Base-by-base conservation (phyloP, 202 grass and related monocot species). In the Alloteropsis angusta region DNA sequence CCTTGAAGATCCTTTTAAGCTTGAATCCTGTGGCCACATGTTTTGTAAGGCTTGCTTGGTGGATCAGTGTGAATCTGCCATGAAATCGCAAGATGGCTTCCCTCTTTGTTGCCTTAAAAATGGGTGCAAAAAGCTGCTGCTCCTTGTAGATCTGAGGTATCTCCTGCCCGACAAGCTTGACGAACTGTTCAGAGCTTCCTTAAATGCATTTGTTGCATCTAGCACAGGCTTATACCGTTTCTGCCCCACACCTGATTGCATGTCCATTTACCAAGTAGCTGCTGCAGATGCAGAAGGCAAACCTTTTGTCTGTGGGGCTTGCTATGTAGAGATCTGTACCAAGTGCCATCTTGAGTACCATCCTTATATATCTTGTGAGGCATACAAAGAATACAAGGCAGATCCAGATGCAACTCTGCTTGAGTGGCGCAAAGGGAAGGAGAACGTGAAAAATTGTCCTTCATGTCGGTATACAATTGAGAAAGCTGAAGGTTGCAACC, bases 331-430 rank as follows among this genome's bases (percentile, higher is more conserved):
- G 85, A 93, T 85, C 42, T 95, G 96, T 80, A 95, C 85, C 30
- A 98, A 87, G 76, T 98, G 96, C 82, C 73, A 95, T 88, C 66
- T 95, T 0, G 89, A 98, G 75, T 87, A 91, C 55, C 92, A 98
- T 68, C 88, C 96, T 34, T 87, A 82, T 34, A 83, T 93, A 60
- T 93, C 92, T n/a, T 99, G 92, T 7, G 86, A 99, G 43, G 73
- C 35, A 59, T 95, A 99, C 81, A 87, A 85, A 72, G 90, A 91
- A 60, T 98, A 89, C 84, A 95, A 99, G 72, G 84, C 86, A 65
- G 88, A 99, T 28, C 96, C 92, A 28, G 90, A 99, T 38, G 55
- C 77, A 23, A 87, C 92, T 2, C 63, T 95, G 55, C 39, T 65
- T 42, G 83, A 95, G 38, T 91, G 96, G 96, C 78, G 86, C 79